Percentiles rank a stretch among this genome's conserved stretches.
These are phyloP conservation scores for Brassica hybrid DNA, from an alignment of 441 rosid genomes.

Conservation along the genomic window DNA sequence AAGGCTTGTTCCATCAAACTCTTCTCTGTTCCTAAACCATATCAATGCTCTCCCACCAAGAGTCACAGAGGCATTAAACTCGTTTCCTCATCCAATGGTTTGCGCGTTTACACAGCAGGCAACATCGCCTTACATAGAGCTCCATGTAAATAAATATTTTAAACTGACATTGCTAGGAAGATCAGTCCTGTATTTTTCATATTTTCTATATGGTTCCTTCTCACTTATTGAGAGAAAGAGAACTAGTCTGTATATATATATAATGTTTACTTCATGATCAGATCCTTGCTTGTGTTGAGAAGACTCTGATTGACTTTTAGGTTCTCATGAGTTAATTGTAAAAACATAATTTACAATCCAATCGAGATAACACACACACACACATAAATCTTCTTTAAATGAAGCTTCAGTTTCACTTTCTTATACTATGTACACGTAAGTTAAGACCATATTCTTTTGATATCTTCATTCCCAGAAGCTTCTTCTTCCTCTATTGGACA, in stretches of 20 bases:
- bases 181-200: neutral
- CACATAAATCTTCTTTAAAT: slow-evolving; percentile 9
- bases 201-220: slow-evolving; percentile 32
- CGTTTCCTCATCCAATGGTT: slow-evolving; percentile 54
- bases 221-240: slow-evolving; percentile 41
- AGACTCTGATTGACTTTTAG: slow-evolving; percentile 2
- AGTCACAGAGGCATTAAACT: slow-evolving; percentile 47
- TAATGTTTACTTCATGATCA: slow-evolving; percentile 12
- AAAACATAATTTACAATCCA: slow-evolving; percentile 28
- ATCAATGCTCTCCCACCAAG: slow-evolving; percentile 46
- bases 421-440: slow-evolving; percentile 32
- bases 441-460: slow-evolving; percentile 15
- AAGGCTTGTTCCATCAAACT: slow-evolving; percentile 54
- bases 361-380: slow-evolving; percentile 26
- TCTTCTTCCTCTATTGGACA: slow-evolving; percentile 30
- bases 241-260: slow-evolving; percentile 20
- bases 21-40: slow-evolving; percentile 52
- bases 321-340: slow-evolving; percentile 13
- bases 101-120: slow-evolving; percentile 65
- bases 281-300: neutral
- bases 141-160: slow-evolving; percentile 36
- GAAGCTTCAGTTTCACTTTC: slow-evolving; percentile 23
- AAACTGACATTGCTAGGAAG: neutral
- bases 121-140: slow-evolving; percentile 51
- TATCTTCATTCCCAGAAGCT: slow-evolving; percentile 16